Conservation (phyloP, 257 asterid genomes). For the Solanum habrochaites region DNA sequence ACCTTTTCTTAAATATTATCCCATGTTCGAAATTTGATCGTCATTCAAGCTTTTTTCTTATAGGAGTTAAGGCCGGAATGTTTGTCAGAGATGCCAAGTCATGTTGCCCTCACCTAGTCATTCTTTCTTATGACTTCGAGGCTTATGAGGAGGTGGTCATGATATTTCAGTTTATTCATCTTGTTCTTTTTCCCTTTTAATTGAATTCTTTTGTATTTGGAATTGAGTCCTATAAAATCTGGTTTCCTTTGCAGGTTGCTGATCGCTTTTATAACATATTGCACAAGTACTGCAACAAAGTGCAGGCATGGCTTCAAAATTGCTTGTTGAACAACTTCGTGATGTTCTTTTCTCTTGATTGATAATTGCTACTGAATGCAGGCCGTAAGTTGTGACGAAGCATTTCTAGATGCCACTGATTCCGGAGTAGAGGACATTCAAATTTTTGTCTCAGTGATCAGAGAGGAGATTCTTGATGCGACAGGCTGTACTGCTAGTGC, state of each 20-base stretch:
- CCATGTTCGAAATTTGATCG: background rate
- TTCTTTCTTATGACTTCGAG: constrained; percentile 79
- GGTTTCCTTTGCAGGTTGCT: constrained; percentile 58
- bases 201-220: background rate
- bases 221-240: background rate
- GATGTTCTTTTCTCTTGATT: constrained; percentile 5
- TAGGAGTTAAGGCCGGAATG: constrained; percentile 96
- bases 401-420: constrained; percentile 77
- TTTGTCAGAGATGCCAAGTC: constrained; percentile 90
- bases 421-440: constrained; percentile 56
- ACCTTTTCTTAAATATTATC: background rate
- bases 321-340: background rate
- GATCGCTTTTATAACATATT: constrained; percentile 83
- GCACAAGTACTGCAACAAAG: constrained; percentile 82
- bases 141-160: constrained; percentile 83
- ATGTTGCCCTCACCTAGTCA: constrained; percentile 81
- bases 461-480: constrained; percentile 52
- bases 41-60: background rate
- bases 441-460: constrained; percentile 55
- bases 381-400: constrained; percentile 99
- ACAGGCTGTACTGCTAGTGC: constrained; percentile 97
- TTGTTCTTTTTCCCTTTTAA: background rate
- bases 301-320: constrained; percentile 47
- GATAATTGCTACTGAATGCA: constrained; percentile 19
- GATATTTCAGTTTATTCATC: background rate